Base-by-base conservation (phyloP, 2,329 filamentous ascomycete species). In the Hymenoscyphus fructigenus region DNA sequence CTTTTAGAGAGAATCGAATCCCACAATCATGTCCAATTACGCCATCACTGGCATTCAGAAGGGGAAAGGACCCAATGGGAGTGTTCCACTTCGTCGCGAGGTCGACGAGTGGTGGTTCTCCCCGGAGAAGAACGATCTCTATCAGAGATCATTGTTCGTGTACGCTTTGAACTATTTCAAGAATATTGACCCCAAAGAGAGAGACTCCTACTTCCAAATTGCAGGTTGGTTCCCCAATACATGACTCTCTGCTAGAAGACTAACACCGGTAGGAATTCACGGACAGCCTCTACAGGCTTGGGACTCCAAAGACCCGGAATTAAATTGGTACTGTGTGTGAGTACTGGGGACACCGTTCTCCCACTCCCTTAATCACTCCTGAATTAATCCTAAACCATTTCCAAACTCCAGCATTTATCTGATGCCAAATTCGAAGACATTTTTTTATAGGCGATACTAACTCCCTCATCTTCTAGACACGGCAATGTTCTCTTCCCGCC, bases 241-340 rank as follows among this genome's bases (percentile, higher is more conserved):
- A 17, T 7, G 9, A 17, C 9, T 23, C 29, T 20, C 15, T 32
- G 28, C 5, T 5, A 41, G 17, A 32, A 57, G 10, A n/a, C 32
- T 38, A 36, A 56, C 7, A 41, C 10, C 34, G 3, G 20, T 34
- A 68, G 66, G 66, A 32, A 68, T 68, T 28, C 66, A 68, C 26
- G 66, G 66, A 3, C 64, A 66, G 56, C 66, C 66, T 38, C 38
- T 68, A 14, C 57, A 60, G 14, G 41, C 66, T 1, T 68, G 66
- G 66, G 66, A 68, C 28, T 57, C 64, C n/a, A 57, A 62, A 36
- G 50, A 38, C 23, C 59, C 62, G 2, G 55, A 65, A 34, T 28
- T 41, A 14, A 23, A 23, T 10, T 92, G 91, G 59, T 95, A 92
- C 75, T 95, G 92, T 75, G 84, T 85, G n/a, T n/a, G n/a, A n/a